Evolutionary conservation across 257 asterid genomes (phyloP), one percentile per base, ranked within the genome.

Genomic region (Salvia miltiorrhiza): DNA sequence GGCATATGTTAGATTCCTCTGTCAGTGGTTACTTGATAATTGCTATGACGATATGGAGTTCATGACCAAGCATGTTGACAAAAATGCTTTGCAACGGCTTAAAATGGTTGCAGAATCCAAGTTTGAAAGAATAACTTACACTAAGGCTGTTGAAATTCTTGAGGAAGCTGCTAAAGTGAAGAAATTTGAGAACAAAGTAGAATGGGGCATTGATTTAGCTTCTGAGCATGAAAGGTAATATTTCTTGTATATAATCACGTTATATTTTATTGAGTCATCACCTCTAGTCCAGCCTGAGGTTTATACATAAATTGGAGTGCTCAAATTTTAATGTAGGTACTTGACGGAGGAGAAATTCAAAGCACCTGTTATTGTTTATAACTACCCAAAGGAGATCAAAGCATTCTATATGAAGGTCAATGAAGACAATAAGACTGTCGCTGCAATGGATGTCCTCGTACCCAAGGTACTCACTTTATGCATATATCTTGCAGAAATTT

Each of bases 371-470:
- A 94, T 91, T 71, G 99, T 94, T 72, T 94, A 85, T 80, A 94
- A 94, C 90, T 91, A 94, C 70, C 99, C 99, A 4, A 91, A 94
- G 79, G 86, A 80, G 4, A 91, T 91, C 71, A 94, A 94, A 84
- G 96, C 99, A 44, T 91, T 89, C 76, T 91, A 94, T 81, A 94
- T 94, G 99, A 94, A 94, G 87, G 87, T 94, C 77, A 94, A 94
- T 53, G 97, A 89, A 47, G 99, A 94, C 78, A 72, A 87, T 11
- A 85, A 82, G 84, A 94, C 97, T 45, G 99, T 94, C 78, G 99
- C 99, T 53, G 99, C 99, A 24, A 94, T 94, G 99, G 99, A 94
- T 72, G 95, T 91, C 67, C 99, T 94, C 69, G 99, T 94, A 63
- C 99, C 99, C 7, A 94, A 89, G 93, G 99, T 91, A 57, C 9